Percentiles rank a stretch among this genome's conserved stretches.
Conservation (phyloP, 2,329 filamentous ascomycete genomes). For the Leptographium radiaticola region DNA sequence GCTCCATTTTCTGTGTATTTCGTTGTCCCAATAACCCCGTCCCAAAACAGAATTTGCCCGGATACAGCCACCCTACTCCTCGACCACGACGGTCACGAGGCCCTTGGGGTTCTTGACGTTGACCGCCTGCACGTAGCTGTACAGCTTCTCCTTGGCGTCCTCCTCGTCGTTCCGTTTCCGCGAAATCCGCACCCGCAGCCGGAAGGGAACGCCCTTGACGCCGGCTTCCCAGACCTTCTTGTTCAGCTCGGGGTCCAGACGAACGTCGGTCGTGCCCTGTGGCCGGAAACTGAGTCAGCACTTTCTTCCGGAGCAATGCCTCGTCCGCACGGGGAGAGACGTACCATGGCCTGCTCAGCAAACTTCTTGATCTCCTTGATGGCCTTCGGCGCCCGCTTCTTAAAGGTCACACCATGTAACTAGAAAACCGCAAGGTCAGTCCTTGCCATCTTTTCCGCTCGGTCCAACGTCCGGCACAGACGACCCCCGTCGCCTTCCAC, state of each 20-base stretch:
- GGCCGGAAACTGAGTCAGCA: not conserved
- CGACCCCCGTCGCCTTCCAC: not conserved
- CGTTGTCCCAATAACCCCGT: constrained; percentile 9
- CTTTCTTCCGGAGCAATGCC: not conserved
- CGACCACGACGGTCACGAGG: constrained; percentile 80
- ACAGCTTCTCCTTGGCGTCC: constrained; percentile 98
- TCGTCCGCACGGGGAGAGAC: constrained; percentile 18
- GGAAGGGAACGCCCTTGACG: constrained; percentile 97
- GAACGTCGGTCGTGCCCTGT: constrained; percentile 92
- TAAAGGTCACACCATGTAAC: constrained; percentile 97
- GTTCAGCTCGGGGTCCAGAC: constrained; percentile 96
- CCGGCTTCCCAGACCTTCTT: constrained; percentile 99
- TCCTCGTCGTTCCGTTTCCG: constrained; percentile 99
- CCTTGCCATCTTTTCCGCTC: not conserved
- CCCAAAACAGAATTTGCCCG: not conserved
- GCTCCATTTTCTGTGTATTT: constrained; percentile 17
- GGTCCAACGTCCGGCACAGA: not conserved
- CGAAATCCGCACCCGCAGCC: constrained; percentile 95
- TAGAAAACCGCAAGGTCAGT: constrained; percentile 22
- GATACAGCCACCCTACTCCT: constrained; percentile 39
- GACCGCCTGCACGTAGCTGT: constrained; percentile 99
- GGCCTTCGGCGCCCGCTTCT: constrained; percentile 96
- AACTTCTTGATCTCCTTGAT: constrained; percentile 99
- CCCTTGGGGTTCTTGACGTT: constrained; percentile 99
- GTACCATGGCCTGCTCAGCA: constrained; percentile 89